Percentiles rank a stretch among this genome's conserved stretches.
These are phyloP conservation scores for Cordyceps cicadae DNA, from an alignment of 2,329 filamentous ascomycete genomes.

Conservation along the genomic window DNA sequence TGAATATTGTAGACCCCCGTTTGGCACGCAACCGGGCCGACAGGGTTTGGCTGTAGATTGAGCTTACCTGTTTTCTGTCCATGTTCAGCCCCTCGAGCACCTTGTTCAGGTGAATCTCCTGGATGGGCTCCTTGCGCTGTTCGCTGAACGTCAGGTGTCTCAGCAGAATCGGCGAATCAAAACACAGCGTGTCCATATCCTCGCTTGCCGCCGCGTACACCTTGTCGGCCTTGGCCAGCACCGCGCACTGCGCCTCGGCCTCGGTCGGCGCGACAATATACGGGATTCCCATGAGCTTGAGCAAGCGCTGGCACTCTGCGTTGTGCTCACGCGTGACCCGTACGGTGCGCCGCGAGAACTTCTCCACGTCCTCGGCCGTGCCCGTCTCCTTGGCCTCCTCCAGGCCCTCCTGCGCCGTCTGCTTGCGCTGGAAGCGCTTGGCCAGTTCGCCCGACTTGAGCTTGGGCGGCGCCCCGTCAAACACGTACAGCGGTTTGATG, in stretches of 20 bases:
- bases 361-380: conserved; percentile 94
- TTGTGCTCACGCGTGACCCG: conserved; percentile 96
- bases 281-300: conserved; percentile 93
- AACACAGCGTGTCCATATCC: conserved; percentile 98
- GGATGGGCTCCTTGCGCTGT: conserved; percentile 94
- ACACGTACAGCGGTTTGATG: conserved; percentile 97
- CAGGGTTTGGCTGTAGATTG: too few species aligned
- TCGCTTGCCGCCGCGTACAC: conserved; percentile 95
- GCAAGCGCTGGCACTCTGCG: conserved; percentile 78
- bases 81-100: conserved; percentile 81
- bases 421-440: conserved; percentile 91
- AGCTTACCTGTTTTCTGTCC: conserved; percentile 64
- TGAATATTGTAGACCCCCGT: not conserved
- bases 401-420: conserved; percentile 78
- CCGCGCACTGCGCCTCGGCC: conserved; percentile 93
- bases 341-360: conserved; percentile 89
- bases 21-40: not conserved
- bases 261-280: conserved; percentile 94
- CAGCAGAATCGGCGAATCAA: conserved; percentile 82
- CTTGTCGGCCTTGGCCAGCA: conserved; percentile 80
- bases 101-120: conserved; percentile 83
- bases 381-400: conserved; percentile 97
- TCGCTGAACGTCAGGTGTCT: conserved; percentile 95
- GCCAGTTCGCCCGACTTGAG: conserved; percentile 96
- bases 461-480: conserved; percentile 93